Evolutionary conservation across 164 flowering plant species (phyloP).

Genomic region (grape (Vitis vinifera)): ASM3070453v1 NC_081818.1:22947501-22948000

Average conservation of each 20-base stretch:
- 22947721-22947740: slow-evolving; percentile 1
- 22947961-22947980: background rate
- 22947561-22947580: too few species aligned
- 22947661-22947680: background rate
- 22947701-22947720: background rate
- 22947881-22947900: background rate
- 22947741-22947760: background rate
- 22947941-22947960: background rate
- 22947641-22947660: too few species aligned
- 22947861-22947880: background rate
- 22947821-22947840: background rate
- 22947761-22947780: background rate
- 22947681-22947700: background rate
- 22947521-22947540: too few species aligned
- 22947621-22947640: background rate
- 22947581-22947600: background rate
- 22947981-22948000: background rate
- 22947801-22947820: background rate
- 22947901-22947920: background rate
- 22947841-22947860: slow-evolving; percentile 18
- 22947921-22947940: background rate
- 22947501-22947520: too few species aligned
- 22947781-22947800: background rate
- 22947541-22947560: too few species aligned
- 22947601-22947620: background rate